Evolutionary conservation across 306 rosid genomes (phyloP).

Genomic region (Corylus avellana): DNA sequence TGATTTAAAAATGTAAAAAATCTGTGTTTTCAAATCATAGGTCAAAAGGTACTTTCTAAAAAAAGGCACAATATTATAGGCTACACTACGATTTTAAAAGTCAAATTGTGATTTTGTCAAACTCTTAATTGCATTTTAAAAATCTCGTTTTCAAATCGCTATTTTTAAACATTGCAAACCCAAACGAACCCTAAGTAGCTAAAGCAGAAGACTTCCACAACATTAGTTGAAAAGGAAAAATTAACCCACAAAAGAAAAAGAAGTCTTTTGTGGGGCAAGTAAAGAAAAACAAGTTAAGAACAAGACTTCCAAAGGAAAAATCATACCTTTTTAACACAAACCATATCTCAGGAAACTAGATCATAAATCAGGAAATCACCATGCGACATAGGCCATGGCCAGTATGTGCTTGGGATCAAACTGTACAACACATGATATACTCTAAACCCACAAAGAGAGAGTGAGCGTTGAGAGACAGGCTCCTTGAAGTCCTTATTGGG

Average conservation of each 20-base stretch:
- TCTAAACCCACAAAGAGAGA: too few species aligned
- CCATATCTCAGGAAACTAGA: conserved; percentile 23
- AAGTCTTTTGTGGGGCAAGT: not conserved
- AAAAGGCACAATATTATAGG: too few species aligned
- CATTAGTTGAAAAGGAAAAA: not conserved
- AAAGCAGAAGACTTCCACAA: not conserved
- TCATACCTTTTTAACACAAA: conserved; percentile 41
- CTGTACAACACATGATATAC: not conserved
- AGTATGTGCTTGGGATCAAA: conserved; percentile 10
- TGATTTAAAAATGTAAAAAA: too few species aligned
- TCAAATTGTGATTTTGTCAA: too few species aligned
- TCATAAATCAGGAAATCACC: not conserved
- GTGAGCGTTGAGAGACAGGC: too few species aligned
- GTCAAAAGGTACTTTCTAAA: too few species aligned
- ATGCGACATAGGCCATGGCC: not conserved
- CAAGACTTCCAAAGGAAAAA: not conserved
- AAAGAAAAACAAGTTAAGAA: not conserved
- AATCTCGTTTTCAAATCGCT: too few species aligned
- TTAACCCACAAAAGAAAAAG: conserved; percentile 2
- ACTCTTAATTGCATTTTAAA: too few species aligned
- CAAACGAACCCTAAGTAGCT: not conserved
- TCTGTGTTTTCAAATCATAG: too few species aligned
- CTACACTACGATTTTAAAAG: too few species aligned
- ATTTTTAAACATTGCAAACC: not conserved
- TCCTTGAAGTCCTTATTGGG: too few species aligned